phyloP scores from a whole-genome alignment of 2,329 filamentous ascomycete species.

The Exutisphaerella laricina region DNA sequence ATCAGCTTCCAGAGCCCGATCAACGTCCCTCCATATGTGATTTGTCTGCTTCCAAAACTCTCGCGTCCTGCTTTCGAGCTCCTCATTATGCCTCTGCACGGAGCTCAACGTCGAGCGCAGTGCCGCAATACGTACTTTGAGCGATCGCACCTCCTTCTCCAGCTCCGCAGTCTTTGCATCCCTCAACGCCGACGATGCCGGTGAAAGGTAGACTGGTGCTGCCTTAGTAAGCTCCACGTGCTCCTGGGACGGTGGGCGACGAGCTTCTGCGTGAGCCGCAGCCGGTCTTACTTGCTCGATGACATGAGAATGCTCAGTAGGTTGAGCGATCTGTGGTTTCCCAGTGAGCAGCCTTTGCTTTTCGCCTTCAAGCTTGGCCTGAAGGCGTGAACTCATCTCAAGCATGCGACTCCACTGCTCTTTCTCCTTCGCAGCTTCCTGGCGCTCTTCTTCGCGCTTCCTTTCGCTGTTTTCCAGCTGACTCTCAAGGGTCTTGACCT shows the following conservation, averaged over 20 bases:
- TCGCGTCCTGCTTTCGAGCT: conserved; percentile 9
- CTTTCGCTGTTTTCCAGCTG: conserved; percentile 47
- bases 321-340: no score
- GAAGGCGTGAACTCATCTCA: conserved; percentile 45
- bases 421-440: conserved; percentile 40
- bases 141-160: conserved; percentile 10
- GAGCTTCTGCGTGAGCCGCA: not conserved
- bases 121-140: conserved; percentile 13
- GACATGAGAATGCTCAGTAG: no score
- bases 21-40: conserved; percentile 8
- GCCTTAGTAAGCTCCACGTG: no score
- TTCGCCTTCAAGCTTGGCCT: conserved; percentile 41
- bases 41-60: conserved; percentile 11
- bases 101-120: conserved; percentile 13
- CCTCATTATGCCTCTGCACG: conserved; percentile 10
- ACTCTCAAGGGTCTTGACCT: conserved; percentile 44
- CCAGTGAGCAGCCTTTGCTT: conserved; percentile 40
- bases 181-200: no score
- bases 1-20: conserved; percentile 10
- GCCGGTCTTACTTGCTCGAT: not conserved
- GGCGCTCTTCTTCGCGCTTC: conserved; percentile 44
- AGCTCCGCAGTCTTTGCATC: conserved; percentile 2
- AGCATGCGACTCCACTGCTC: conserved; percentile 49
- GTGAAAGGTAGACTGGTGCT: no score
- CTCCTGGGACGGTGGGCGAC: no score